These are phyloP conservation scores for Cryptococcus maquisensis DNA, from an alignment of 1,284 basidiomycete genomes.

Conservation along the genomic window DNA sequence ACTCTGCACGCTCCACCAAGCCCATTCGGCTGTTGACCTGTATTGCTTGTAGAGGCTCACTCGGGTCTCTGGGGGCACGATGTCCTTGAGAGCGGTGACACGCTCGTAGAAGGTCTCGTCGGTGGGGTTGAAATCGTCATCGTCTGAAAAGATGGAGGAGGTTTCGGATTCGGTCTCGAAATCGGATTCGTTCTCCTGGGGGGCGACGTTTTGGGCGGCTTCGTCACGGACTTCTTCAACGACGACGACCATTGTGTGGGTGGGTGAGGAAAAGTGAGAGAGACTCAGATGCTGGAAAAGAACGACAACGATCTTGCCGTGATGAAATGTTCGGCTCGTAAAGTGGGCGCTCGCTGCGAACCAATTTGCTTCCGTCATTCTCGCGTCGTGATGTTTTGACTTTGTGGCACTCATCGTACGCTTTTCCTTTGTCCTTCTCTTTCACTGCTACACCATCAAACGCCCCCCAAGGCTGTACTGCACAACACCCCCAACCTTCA, in stretches of 20 bases:
- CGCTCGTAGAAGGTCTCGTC: slow-evolving; percentile 83
- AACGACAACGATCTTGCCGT: background rate
- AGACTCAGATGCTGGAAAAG: background rate
- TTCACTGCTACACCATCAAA: no score
- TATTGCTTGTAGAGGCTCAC: slow-evolving; percentile 64
- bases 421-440: no score
- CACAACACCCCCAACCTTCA: background rate
- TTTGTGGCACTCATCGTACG: no score
- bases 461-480: background rate
- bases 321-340: background rate
- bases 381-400: no score
- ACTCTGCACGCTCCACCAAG: slow-evolving; percentile 56
- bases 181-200: slow-evolving; percentile 35
- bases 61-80: slow-evolving; percentile 85
- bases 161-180: slow-evolving; percentile 36
- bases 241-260: slow-evolving; percentile 40
- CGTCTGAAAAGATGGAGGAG: slow-evolving; percentile 26
- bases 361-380: background rate
- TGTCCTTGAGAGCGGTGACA: slow-evolving; percentile 85
- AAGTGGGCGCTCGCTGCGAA: background rate
- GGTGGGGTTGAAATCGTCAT: slow-evolving; percentile 32
- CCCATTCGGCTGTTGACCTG: slow-evolving; percentile 58
- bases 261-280: background rate
- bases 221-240: slow-evolving; percentile 47
- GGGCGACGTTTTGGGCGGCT: slow-evolving; percentile 19